These are phyloP conservation scores for Agastache rugosa DNA, from an alignment of 257 asterid species.

Conservation along the genomic window DNA sequence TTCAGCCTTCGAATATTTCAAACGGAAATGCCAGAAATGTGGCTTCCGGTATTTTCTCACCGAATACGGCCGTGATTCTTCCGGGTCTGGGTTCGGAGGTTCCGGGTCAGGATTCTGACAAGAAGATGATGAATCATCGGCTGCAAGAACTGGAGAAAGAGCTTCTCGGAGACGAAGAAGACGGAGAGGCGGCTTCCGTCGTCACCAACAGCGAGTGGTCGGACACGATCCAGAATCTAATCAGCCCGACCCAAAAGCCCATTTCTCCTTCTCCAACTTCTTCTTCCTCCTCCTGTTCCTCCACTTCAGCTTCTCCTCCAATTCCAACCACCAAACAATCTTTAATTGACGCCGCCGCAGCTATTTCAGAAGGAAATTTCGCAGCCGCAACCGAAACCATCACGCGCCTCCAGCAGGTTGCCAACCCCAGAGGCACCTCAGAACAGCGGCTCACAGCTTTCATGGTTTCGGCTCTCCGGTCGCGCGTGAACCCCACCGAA, in stretches of 20 bases:
- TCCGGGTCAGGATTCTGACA: slow-evolving; percentile 42
- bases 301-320: slow-evolving; percentile 69
- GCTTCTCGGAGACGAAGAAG: slow-evolving; percentile 72
- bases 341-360: slow-evolving; percentile 60
- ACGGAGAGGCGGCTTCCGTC: slow-evolving; percentile 57
- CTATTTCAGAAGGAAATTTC: slow-evolving; percentile 58
- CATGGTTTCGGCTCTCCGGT: slow-evolving; percentile 48
- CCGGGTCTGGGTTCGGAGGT: slow-evolving; percentile 30
- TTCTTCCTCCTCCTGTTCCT: slow-evolving; percentile 74
- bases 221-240: slow-evolving; percentile 68
- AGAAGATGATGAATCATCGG: slow-evolving; percentile 63
- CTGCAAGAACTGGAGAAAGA: slow-evolving; percentile 78
- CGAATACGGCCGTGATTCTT: slow-evolving; percentile 27
- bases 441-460: slow-evolving; percentile 64
- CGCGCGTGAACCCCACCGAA: slow-evolving; percentile 64
- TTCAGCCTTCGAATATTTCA: slow-evolving; percentile 33
- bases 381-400: slow-evolving; percentile 61
- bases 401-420: slow-evolving; percentile 77
- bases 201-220: slow-evolving; percentile 85
- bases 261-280: slow-evolving; percentile 77
- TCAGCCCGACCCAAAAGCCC: slow-evolving; percentile 44
- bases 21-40: slow-evolving; percentile 28
- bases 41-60: slow-evolving; percentile 39
- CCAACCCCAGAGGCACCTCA: slow-evolving; percentile 57
- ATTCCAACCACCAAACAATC: slow-evolving; percentile 57